Percentiles rank a stretch among this genome's conserved stretches.
Evolutionary conservation across 2,329 filamentous ascomycete genomes (phyloP).

Genomic region (Aspergillus pseudotamarii): DNA sequence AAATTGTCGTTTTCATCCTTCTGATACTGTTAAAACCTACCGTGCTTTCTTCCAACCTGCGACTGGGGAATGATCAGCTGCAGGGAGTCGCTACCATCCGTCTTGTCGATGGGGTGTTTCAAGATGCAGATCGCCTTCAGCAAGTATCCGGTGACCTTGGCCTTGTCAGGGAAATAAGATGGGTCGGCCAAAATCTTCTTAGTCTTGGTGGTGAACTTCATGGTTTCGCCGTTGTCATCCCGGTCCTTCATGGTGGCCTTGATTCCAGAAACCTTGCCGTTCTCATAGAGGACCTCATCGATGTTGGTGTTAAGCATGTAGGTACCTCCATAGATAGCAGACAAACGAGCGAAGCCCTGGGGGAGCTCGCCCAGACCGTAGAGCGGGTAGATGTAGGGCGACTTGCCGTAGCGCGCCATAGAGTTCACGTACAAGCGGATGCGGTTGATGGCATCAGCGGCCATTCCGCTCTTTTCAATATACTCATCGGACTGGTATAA

Average conservation of each 20-base stretch:
- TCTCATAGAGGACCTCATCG: conserved; percentile 79
- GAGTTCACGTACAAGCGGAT: conserved; percentile 97
- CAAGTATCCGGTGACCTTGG: conserved; percentile 82
- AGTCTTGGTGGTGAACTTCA: conserved; percentile 95
- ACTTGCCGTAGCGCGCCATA: conserved; percentile 96
- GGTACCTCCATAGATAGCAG: conserved; percentile 96
- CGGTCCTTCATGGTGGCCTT: conserved; percentile 94
- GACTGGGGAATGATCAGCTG: conserved; percentile 98
- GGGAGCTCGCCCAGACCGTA: conserved; percentile 97
- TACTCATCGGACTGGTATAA: conserved; percentile 91
- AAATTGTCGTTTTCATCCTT: not conserved
- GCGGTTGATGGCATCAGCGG: conserved; percentile 83
- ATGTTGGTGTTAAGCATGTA: conserved; percentile 99
- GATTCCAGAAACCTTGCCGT: conserved; percentile 86
- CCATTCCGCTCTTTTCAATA: conserved; percentile 70
- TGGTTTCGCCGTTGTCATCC: conserved; percentile 70
- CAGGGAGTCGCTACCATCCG: conserved; percentile 82
- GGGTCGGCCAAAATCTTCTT: conserved; percentile 96
- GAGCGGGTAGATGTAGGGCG: conserved; percentile 97
- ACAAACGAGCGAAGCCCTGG: conserved; percentile 94
- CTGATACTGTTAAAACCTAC: conserved; percentile 52
- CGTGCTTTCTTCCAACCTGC: conserved; percentile 94
- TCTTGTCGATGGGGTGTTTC: conserved; percentile 90
- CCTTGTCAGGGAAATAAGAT: conserved; percentile 92
- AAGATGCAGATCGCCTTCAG: conserved; percentile 97